Conservation (phyloP, 1,284 basidiomycete species). For the Leccinum insigne region DNA sequence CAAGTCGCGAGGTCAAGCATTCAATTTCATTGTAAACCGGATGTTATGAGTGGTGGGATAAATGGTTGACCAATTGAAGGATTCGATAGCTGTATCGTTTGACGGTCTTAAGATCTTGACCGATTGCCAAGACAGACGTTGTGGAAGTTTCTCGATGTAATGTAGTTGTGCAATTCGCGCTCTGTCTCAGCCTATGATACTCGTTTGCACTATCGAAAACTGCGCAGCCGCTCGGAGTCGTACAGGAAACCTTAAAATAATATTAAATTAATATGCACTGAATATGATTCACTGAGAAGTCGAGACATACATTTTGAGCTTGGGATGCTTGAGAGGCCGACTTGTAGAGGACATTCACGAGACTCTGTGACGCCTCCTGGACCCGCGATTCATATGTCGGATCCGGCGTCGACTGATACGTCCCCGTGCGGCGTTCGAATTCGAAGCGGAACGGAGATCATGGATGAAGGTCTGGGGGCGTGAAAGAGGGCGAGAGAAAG, state of each 20-base stretch:
- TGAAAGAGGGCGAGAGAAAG: slow-evolving; percentile 87
- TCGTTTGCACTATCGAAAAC: not conserved
- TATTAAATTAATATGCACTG: not conserved
- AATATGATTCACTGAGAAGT: not conserved
- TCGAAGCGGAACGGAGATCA: slow-evolving; percentile 70
- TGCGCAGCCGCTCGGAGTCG: not conserved
- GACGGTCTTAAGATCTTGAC: too few species aligned
- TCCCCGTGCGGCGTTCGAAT: not conserved
- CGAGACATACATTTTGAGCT: not conserved
- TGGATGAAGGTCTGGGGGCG: slow-evolving; percentile 84
- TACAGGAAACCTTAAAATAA: not conserved
- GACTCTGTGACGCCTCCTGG: not conserved
- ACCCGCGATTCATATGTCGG: not conserved
- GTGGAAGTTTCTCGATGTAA: too few species aligned
- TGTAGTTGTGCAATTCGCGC: too few species aligned
- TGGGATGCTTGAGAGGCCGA: not conserved
- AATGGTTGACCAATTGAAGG: too few species aligned
- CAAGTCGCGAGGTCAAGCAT: too few species aligned
- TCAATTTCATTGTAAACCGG: too few species aligned
- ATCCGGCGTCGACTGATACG: not conserved
- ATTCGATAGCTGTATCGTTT: too few species aligned
- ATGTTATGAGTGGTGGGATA: too few species aligned
- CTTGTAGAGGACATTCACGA: not conserved
- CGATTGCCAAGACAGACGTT: too few species aligned
- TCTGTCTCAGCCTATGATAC: not conserved